Evolutionary conservation across 2,329 filamentous ascomycete genomes (phyloP).

Genomic region (Chrysoporthe deuterocubensis): DNA sequence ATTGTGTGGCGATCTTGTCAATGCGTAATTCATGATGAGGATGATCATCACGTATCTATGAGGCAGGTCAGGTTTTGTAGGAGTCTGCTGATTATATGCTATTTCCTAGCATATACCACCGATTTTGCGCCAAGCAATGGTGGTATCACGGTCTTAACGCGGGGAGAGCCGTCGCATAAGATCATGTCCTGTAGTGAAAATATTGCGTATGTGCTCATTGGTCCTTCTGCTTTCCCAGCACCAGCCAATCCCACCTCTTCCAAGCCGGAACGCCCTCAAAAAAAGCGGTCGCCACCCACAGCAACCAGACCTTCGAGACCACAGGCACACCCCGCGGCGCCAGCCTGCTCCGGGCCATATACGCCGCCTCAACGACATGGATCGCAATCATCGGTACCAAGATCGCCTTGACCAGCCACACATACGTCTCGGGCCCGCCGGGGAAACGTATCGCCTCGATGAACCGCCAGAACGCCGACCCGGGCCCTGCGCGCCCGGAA

Average conservation of each 20-base stretch:
- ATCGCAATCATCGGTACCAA: constrained; percentile 63
- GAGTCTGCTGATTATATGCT: not conserved
- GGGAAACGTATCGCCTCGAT: constrained; percentile 56
- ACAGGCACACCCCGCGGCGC: constrained; percentile 51
- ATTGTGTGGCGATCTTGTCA: too few species aligned
- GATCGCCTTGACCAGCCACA: constrained; percentile 62
- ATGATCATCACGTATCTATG: too few species aligned
- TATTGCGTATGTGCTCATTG: not conserved
- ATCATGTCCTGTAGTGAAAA: not conserved
- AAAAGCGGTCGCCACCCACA: constrained; percentile 58
- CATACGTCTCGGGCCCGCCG: constrained; percentile 61
- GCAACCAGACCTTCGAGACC: constrained; percentile 54
- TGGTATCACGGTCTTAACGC: not conserved
- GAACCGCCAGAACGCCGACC: constrained; percentile 52
- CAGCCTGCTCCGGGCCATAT: constrained; percentile 54
- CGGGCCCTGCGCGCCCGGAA: constrained; percentile 40
- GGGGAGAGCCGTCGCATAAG: not conserved
- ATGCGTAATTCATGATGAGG: too few species aligned
- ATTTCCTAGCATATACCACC: not conserved
- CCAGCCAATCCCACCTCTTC: constrained; percentile 53
- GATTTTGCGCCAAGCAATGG: not conserved
- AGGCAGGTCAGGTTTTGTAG: too few species aligned
- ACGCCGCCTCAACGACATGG: constrained; percentile 67
- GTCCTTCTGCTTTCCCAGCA: constrained; percentile 38
- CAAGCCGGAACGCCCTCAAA: constrained; percentile 59